Evolutionary conservation across 2,329 filamentous ascomycete species (phyloP).

Genomic region (Pseudofabraea citricarpa): DNA sequence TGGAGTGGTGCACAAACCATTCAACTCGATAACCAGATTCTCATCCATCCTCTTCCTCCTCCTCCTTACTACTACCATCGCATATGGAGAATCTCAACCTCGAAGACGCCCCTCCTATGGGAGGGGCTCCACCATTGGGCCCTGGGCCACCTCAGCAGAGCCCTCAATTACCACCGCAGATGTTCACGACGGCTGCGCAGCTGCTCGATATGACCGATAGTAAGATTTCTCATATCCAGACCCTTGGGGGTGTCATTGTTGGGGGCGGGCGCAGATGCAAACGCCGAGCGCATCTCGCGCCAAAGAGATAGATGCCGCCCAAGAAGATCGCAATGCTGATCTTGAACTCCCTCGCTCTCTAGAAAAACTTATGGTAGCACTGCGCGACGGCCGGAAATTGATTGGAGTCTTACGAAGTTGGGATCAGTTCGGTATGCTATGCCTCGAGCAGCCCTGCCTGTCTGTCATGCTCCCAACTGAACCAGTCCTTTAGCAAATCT

Average conservation of each 20-base stretch:
- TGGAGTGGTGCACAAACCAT: slow-evolving; percentile 17
- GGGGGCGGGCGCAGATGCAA: too few relatives aligned
- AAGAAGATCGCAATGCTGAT: slow-evolving; percentile 21
- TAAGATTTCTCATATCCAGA: slow-evolving; percentile 43
- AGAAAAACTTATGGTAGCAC: slow-evolving; percentile 93
- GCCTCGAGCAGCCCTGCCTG: slow-evolving; percentile 1
- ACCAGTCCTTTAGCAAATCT: slow-evolving; percentile 66
- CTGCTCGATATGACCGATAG: slow-evolving; percentile 95
- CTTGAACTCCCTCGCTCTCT: slow-evolving; percentile 4
- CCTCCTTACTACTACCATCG: neutral
- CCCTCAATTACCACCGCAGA: slow-evolving; percentile 79
- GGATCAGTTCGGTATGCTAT: slow-evolving; percentile 86
- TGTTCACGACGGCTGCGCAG: slow-evolving; percentile 97
- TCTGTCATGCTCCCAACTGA: too few relatives aligned
- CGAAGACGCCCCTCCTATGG: slow-evolving; percentile 40
- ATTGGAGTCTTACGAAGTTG: slow-evolving; percentile 90
- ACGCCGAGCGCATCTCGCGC: too few relatives aligned
- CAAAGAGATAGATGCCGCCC: too few relatives aligned
- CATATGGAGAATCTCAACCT: slow-evolving; percentile 51
- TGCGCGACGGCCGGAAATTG: slow-evolving; percentile 91
- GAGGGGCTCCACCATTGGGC: slow-evolving; percentile 13
- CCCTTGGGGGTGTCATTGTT: slow-evolving; percentile 1
- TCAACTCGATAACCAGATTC: slow-evolving; percentile 13
- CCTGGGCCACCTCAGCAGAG: slow-evolving; percentile 26
- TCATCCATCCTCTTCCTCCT: neutral